Conservation (phyloP, 306 rosid species). For the Casuarina cunninghamiana region DNA sequence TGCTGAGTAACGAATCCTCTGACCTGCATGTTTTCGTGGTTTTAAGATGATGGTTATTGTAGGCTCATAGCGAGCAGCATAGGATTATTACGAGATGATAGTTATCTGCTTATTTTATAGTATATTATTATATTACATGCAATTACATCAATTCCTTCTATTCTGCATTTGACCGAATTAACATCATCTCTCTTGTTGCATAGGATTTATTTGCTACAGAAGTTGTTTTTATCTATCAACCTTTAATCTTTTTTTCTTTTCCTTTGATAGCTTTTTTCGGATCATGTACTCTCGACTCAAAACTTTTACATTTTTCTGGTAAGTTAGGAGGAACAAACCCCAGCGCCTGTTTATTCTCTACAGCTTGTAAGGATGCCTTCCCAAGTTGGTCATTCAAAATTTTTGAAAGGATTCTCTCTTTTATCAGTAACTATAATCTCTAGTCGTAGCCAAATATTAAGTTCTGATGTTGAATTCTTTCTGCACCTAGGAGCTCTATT, state of each 20-base stretch:
- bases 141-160: not conserved
- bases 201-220: not conserved
- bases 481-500: not conserved
- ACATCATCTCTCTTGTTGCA: not conserved
- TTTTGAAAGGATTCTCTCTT: not conserved
- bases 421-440: not conserved
- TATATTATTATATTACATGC: not conserved
- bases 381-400: not conserved
- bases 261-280: constrained; percentile 7
- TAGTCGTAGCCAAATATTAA: not conserved
- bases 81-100: not conserved
- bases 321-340: not conserved
- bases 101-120: not conserved
- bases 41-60: not conserved
- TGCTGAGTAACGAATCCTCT: not conserved
- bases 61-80: not conserved
- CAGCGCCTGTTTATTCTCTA: not conserved
- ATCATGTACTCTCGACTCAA: not conserved
- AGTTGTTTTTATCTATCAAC: not conserved
- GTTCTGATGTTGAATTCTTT: not conserved
- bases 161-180: not conserved
- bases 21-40: not conserved
- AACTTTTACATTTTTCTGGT: constrained; percentile 8
- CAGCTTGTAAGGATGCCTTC: not conserved
- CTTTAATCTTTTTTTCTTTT: not conserved